phyloP scores from a whole-genome alignment of 2,329 filamentous ascomycete genomes.

The Raffaelea albimanens region DNA sequence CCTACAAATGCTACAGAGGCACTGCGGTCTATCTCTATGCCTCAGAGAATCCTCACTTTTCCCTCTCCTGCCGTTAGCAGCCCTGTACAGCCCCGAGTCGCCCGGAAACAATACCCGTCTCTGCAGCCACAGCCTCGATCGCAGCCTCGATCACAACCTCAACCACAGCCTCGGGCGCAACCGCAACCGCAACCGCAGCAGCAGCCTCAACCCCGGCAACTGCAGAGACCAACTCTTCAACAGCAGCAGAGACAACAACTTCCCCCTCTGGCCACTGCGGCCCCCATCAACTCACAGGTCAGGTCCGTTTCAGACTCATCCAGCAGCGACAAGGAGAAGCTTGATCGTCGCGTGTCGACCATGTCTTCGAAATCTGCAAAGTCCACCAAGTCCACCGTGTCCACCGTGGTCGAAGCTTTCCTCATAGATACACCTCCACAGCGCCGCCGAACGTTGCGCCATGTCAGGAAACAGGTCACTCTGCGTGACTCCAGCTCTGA shows the following conservation, averaged over 20 bases:
- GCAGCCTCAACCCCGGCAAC: conserved; percentile 18
- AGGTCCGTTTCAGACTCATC: conserved; percentile 24
- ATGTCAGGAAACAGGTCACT: conserved; percentile 46
- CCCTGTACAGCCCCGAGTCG: conserved; percentile 4
- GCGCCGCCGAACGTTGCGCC: conserved; percentile 46
- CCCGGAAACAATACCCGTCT: neutral
- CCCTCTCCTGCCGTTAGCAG: conserved; percentile 24
- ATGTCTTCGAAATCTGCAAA: conserved; percentile 42
- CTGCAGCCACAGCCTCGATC: no score
- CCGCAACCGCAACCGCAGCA: conserved; percentile 14
- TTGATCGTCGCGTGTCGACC: conserved; percentile 36
- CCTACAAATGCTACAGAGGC: conserved; percentile 44
- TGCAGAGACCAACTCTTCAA: neutral
- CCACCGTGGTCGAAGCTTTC: conserved; percentile 49
- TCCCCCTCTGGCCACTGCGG: conserved; percentile 2
- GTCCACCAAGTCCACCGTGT: conserved; percentile 44
- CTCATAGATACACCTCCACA: conserved; percentile 41
- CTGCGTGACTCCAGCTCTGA: conserved; percentile 38
- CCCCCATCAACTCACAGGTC: conserved; percentile 4
- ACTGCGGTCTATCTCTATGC: conserved; percentile 35
- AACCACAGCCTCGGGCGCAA: conserved; percentile 19
- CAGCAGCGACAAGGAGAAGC: conserved; percentile 28
- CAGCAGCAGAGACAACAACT: neutral
- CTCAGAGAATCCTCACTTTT: conserved; percentile 29
- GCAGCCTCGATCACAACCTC: conserved; percentile 16